Evolutionary conservation across 2,329 filamentous ascomycete genomes (phyloP).

Genomic region (Verticillium nubilum): DNA sequence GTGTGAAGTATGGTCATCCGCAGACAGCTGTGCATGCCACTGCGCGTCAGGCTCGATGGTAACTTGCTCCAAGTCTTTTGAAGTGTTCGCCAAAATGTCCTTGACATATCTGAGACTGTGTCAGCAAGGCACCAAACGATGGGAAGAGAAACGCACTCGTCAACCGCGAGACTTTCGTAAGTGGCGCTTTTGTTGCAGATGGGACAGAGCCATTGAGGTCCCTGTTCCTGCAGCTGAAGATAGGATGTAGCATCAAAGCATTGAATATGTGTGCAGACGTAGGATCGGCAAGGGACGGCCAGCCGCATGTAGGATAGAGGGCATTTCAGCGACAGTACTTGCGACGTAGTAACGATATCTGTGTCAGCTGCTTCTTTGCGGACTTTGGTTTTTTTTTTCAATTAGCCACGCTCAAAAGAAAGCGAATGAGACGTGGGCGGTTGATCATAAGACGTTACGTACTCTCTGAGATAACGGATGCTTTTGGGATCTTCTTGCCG

Average conservation of each 20-base stretch:
- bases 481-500: constrained; percentile 70
- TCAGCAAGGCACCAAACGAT: neutral
- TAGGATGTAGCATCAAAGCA: constrained; percentile 95
- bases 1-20: constrained; percentile 18
- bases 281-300: constrained; percentile 70
- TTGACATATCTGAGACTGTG: constrained; percentile 63
- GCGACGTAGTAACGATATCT: constrained; percentile 85
- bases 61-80: constrained; percentile 71
- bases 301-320: constrained; percentile 85
- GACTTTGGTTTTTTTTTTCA: constrained; percentile 61
- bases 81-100: constrained; percentile 74
- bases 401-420: neutral
- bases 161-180: constrained; percentile 78
- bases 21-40: constrained; percentile 52
- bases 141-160: constrained; percentile 57
- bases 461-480: constrained; percentile 81
- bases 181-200: constrained; percentile 81
- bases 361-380: constrained; percentile 75
- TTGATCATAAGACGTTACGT: constrained; percentile 26
- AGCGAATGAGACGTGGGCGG: neutral
- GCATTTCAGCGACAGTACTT: constrained; percentile 86
- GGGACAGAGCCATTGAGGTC: constrained; percentile 93
- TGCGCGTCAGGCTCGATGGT: constrained; percentile 81
- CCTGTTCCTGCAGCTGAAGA: constrained; percentile 90
- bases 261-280: constrained; percentile 79